Base-by-base conservation (phyloP, 306 rosid species). In the Urtica urens region DNA sequence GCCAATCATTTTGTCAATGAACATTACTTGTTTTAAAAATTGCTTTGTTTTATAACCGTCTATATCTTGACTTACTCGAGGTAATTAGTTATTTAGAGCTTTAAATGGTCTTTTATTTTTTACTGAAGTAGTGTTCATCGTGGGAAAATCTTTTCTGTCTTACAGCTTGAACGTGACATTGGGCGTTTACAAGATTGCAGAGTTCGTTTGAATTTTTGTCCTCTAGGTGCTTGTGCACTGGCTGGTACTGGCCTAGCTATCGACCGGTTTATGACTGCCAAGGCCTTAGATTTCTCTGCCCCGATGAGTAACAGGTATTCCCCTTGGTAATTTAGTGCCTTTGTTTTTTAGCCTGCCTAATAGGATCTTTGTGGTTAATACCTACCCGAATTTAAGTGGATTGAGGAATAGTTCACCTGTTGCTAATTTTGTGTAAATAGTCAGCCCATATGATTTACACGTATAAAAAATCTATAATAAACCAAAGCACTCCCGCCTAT, bases 171-270 rank as follows among this genome's bases (percentile, higher is more conserved):
- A 51, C 90, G 99, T 2, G 95, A 90, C 67, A 80, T 80, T 29
- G 81, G 92, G 23, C 95, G 95, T 30, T 75, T 85, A 56, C 51
- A 72, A 39, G 99, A 90, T 56, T 90, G 99, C 66, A 79, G 87
- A 57, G 83, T 64, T 62, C 78, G 99, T 71, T 51, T 81, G 77
- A 90, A 90, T 77, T 78, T 72, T 65, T 75, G 85, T 51, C 92
- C 99, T 1, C 66, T 90, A 55, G 99, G 99, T 14, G 95, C 94
- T 53, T 90, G 99, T 77, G 99, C 99, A n/a, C 55, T 90, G 74
- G 99, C 99, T 3, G 94, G 99, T 64, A 85, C 95, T 15, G 99
- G 99, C 52, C 95, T 90, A 33, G 95, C 99, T n/a, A 90, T 90
- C 17, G 95, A 90, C 48, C 77, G 99, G 23, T 85, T 84, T 73